Evolutionary conservation across 495 filamentous ascomycete species (phyloP), one percentile per base, ranked within the genome.

Genomic region (Usnea hakonensis): DNA sequence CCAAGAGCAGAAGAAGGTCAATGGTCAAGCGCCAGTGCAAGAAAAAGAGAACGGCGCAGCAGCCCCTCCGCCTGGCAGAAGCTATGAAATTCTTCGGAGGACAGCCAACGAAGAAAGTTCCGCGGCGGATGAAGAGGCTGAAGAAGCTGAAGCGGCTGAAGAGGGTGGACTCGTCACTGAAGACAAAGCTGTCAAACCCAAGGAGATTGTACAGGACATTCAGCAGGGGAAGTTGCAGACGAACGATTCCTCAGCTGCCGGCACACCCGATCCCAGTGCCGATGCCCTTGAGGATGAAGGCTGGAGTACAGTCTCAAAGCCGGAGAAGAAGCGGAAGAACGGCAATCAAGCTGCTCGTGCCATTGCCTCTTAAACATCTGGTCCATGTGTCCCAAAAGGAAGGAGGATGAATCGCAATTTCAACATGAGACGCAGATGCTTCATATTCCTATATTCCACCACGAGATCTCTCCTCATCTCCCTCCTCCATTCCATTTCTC

Each of bases 271-370:
- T 16, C 60, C 58, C 16, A 72, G 60, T 28, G 69, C 76, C 37
- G 67, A 74, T 30, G 67, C 74, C 37, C 74, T 73, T 7, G 86
- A 89, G 61, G 85, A 86, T 30, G 89, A 90, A 66, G 87, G 87
- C 63, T 90, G 89, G 87, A 91, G 87, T 71, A 90, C 87, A 16
- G 87, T 91, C 50, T 72, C 81, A 32, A 82, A 77, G 71, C 73
- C 73, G 65, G 77, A 78, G 69, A 81, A 74, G 72, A 80, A 77
- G 70, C 78, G 80, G 60, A 79, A 79, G 32, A 66, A 62, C 60
- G 78, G 78, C 58, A 72, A 69, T 30, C 74, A 74, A 68, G 66
- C 71, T 64, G 73, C 78, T 64, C 77, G 79, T 64, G 75, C 74
- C 55, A 77, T 80, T 65, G 78, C 77, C 72, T 81, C 71, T 26